Evolutionary conservation across 257 asterid species (phyloP).

Genomic region (Nicotiana noctiflora): DNA sequence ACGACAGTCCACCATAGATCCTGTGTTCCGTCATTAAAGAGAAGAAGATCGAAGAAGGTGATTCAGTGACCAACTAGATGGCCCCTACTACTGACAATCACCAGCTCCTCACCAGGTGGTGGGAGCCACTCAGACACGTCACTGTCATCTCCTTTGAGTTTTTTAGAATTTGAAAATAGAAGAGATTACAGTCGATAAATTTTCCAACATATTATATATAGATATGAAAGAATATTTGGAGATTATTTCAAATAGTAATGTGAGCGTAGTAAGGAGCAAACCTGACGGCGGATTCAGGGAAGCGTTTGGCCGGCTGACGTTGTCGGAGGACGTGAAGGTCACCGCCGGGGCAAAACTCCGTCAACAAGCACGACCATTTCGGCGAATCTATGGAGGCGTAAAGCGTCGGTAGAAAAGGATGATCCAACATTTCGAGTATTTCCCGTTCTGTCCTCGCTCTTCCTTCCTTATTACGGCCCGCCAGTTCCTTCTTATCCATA

Average conservation of each 20-base stretch:
- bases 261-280: conserved; percentile 11
- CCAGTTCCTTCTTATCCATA: conserved; percentile 79
- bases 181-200: neutral
- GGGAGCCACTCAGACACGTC: conserved; percentile 31
- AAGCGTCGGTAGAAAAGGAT: conserved; percentile 84
- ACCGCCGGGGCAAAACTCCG: conserved; percentile 98
- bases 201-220: too few species aligned
- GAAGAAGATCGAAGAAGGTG: neutral
- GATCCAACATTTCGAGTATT: conserved; percentile 79
- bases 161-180: neutral
- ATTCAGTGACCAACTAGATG: conserved; percentile 15
- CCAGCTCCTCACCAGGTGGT: conserved; percentile 30
- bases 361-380: conserved; percentile 77
- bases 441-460: conserved; percentile 83
- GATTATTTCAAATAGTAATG: neutral
- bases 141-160: conserved; percentile 12
- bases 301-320: conserved; percentile 84
- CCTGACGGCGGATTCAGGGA: conserved; percentile 89
- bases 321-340: conserved; percentile 97
- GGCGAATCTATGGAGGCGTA: conserved; percentile 75
- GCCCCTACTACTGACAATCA: conserved; percentile 27
- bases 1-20: conserved; percentile 20
- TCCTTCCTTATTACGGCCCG: conserved; percentile 79
- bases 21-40: neutral
- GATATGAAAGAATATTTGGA: too few species aligned